Evolutionary conservation across 352 stramenopile species (phyloP).

Genomic region (Globisporangium barbulae): DNA sequence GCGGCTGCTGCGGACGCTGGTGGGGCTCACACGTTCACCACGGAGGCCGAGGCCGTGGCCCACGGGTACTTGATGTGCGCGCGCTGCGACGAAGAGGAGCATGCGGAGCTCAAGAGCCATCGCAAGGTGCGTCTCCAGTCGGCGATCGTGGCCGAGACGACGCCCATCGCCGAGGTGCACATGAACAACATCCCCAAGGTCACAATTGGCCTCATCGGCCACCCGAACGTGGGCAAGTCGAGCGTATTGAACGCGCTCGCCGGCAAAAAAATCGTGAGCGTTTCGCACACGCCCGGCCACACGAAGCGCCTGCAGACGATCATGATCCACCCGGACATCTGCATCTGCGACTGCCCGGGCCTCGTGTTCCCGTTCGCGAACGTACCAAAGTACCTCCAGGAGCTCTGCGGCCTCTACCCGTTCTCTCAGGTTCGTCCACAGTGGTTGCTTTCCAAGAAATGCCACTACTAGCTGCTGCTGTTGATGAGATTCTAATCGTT

Average conservation of each 20-base stretch:
- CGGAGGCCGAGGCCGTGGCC: constrained; percentile 48
- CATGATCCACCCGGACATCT: constrained; percentile 78
- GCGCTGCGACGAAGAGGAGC: constrained; percentile 71
- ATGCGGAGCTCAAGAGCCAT: constrained; percentile 57
- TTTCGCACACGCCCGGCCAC: constrained; percentile 83
- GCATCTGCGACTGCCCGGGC: constrained; percentile 84
- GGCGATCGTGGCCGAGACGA: constrained; percentile 22
- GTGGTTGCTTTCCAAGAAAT: background rate
- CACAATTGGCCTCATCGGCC: constrained; percentile 85
- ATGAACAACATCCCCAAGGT: constrained; percentile 50
- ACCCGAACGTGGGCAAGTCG: constrained; percentile 88
- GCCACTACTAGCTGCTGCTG: too few species aligned
- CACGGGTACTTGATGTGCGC: constrained; percentile 65
- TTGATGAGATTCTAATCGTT: too few species aligned
- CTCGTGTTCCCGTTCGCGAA: constrained; percentile 83
- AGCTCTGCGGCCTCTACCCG: constrained; percentile 78
- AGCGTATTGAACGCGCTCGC: constrained; percentile 84
- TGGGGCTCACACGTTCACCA: constrained; percentile 27
- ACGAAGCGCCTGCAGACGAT: constrained; percentile 87
- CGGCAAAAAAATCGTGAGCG: constrained; percentile 86
- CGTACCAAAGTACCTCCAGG: constrained; percentile 80
- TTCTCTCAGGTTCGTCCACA: constrained; percentile 60
- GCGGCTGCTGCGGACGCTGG: constrained; percentile 24
- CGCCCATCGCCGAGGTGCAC: constrained; percentile 25
- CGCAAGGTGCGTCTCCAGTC: constrained; percentile 47